Percentiles rank a stretch among this genome's conserved stretches.
Conservation (phyloP, 306 rosid species). For the Abrus pulchellus region DNA sequence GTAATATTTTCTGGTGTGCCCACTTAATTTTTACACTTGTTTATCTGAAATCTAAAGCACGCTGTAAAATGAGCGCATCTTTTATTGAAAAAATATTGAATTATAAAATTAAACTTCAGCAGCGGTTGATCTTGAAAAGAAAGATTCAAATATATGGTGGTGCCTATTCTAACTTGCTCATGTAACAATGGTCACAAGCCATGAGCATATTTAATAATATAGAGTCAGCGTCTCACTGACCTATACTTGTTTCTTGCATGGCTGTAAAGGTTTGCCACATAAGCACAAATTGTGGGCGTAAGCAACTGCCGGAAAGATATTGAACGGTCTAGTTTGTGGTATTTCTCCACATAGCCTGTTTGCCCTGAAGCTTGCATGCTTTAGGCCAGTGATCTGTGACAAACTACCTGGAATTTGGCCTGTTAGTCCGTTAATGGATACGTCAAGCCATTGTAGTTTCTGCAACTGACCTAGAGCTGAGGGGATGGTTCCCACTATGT, state of each 20-base stretch:
- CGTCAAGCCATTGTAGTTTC: constrained; percentile 88
- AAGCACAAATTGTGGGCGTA: constrained; percentile 89
- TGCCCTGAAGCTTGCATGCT: constrained; percentile 88
- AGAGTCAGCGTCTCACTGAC: constrained; percentile 78
- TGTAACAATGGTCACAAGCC: constrained; percentile 50
- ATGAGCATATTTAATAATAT: constrained; percentile 50
- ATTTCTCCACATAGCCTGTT: constrained; percentile 93
- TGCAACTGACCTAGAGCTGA: constrained; percentile 64
- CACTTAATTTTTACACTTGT: not conserved
- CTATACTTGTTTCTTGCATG: constrained; percentile 64
- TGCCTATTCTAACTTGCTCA: constrained; percentile 49
- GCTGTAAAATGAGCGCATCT: not conserved
- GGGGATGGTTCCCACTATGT: constrained; percentile 76
- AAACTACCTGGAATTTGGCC: constrained; percentile 82
- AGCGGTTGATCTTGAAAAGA: constrained; percentile 31
- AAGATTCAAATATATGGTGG: constrained; percentile 37
- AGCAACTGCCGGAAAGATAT: constrained; percentile 81
- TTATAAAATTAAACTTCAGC: constrained; percentile 47
- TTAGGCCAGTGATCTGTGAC: constrained; percentile 67
- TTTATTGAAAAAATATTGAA: constrained; percentile 48
- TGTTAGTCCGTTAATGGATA: constrained; percentile 81
- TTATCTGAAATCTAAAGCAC: not conserved
- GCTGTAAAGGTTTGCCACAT: constrained; percentile 88
- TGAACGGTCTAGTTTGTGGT: constrained; percentile 88
- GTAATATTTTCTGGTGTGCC: not conserved